Percentiles rank a stretch among this genome's conserved stretches.
Evolutionary conservation across 345 rosid species (phyloP).

Genomic region (Carallia brachiata): DNA sequence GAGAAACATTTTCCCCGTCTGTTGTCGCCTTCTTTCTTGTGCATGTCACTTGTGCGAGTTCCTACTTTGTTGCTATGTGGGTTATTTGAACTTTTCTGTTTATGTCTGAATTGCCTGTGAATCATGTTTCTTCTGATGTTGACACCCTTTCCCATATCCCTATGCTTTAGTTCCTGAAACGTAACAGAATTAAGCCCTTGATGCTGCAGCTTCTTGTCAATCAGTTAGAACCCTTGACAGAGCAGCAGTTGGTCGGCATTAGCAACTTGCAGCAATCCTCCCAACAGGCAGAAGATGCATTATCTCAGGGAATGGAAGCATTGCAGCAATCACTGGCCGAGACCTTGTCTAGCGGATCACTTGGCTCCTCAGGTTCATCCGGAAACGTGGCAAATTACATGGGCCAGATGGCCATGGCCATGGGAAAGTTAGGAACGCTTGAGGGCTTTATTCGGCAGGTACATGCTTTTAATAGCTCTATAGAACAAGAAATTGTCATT

Average conservation of each 20-base stretch:
- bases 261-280: slow-evolving; percentile 92
- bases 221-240: slow-evolving; percentile 95
- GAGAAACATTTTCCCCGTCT: too few relatives aligned
- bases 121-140: too few relatives aligned
- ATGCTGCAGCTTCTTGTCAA: slow-evolving; percentile 71
- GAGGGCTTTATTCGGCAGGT: slow-evolving; percentile 98
- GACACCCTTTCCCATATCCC: too few relatives aligned
- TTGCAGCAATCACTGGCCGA: slow-evolving; percentile 92
- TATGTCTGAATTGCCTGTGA: too few relatives aligned
- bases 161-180: background rate
- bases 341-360: slow-evolving; percentile 83
- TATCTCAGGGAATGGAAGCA: slow-evolving; percentile 99
- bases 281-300: slow-evolving; percentile 97
- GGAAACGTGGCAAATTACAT: slow-evolving; percentile 91
- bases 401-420: slow-evolving; percentile 99
- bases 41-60: too few relatives aligned
- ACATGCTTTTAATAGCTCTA: slow-evolving; percentile 3
- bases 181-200: slow-evolving; percentile 6
- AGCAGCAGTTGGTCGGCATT: slow-evolving; percentile 77
- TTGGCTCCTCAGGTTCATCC: slow-evolving; percentile 79
- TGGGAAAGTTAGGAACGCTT: slow-evolving; percentile 98
- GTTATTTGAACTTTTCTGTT: too few relatives aligned
- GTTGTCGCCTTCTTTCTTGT: too few relatives aligned
- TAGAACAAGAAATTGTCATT: too few relatives aligned
- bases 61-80: too few relatives aligned